phyloP scores from a whole-genome alignment of 768 basidiomycete species.

The Pleurotus cornucopiae region DNA sequence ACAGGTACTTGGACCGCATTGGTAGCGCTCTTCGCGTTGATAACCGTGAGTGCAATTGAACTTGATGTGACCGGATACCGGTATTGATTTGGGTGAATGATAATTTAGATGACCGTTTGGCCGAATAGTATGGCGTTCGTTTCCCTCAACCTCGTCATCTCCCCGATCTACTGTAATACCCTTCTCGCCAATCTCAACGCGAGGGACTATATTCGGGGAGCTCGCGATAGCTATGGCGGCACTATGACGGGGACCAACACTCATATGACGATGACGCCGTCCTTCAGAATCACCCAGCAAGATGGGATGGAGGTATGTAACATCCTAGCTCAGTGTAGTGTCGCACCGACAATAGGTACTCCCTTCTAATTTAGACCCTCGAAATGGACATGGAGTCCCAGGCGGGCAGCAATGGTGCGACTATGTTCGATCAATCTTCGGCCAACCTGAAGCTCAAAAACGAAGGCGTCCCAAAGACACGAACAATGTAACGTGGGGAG shows the following conservation, averaged over 20 bases:
- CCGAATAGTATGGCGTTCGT: slow-evolving; percentile 3
- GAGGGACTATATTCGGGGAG: slow-evolving; percentile 2
- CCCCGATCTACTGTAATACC: slow-evolving; percentile 8
- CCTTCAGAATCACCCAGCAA: not conserved
- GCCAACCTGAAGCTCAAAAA: not conserved
- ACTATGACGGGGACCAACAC: not conserved
- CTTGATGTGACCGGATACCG: too few species aligned
- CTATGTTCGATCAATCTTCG: not conserved
- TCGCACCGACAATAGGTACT: not conserved
- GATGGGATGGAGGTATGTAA: slow-evolving; percentile 2
- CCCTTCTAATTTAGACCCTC: not conserved
- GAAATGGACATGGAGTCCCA: not conserved
- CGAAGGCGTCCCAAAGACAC: not conserved
- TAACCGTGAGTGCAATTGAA: not conserved
- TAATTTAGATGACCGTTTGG: not conserved
- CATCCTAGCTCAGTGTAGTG: too few species aligned
- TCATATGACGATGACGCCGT: slow-evolving; percentile 5
- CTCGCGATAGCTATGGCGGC: not conserved
- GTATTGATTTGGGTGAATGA: not conserved
- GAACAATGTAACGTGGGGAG: not conserved
- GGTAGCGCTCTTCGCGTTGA: not conserved
- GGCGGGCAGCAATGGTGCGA: not conserved
- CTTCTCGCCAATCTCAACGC: slow-evolving; percentile 5
- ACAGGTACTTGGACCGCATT: slow-evolving; percentile 7
- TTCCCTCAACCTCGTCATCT: slow-evolving; percentile 4